Base-by-base conservation (phyloP, 805 yeast genomes). In the Metschnikowia drakensbergensis region DNA sequence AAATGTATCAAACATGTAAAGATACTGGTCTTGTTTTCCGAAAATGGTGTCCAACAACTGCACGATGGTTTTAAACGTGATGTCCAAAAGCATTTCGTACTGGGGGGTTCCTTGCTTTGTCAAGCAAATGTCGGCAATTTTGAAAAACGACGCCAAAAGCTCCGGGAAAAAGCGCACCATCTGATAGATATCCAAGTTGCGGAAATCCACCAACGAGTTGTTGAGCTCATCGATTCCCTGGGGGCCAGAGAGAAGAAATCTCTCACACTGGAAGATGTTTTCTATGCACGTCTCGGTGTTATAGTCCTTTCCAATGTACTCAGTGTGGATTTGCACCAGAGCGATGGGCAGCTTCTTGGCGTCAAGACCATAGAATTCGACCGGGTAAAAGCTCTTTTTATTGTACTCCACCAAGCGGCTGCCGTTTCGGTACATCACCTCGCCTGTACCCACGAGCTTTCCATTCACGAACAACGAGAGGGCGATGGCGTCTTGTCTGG, bases 251-350 rank as follows among this genome's bases (percentile, higher is more conserved):
- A 74, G 77, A 56, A 75, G 75, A 26, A 74, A 63, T 33, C 72
- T 62, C 49, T 71, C 78, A 78, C 83, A 81, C 50, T 76, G 74
- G 54, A 83, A 61, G 41, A 88, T 66, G 30, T 75, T 72, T 37
- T 77, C 80, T 49, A 84, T 71, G 3, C 83, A 66, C 5, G 67
- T 45, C 50, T 84, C 88, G 17, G 81, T 66, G 57, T 86, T 86
- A 66, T 71, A 85, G 11, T 69, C 63, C 54, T 77, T 83, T 26
- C 96, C 96, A 47, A 83, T 80, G 62, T 86, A 88, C 45, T 78
- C 82, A 0, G 86, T 70, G 13, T 77, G 71, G 17, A 86, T 57
- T 54, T 84, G 86, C 26, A 74, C 68, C 34, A 67, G 72, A n/a
- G 78, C 75, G 37, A 73, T 61, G 17, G 75, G 71, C 23, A 67